Conservation (phyloP, 257 asterid species). For the Solanum pinnatisectum region DNA sequence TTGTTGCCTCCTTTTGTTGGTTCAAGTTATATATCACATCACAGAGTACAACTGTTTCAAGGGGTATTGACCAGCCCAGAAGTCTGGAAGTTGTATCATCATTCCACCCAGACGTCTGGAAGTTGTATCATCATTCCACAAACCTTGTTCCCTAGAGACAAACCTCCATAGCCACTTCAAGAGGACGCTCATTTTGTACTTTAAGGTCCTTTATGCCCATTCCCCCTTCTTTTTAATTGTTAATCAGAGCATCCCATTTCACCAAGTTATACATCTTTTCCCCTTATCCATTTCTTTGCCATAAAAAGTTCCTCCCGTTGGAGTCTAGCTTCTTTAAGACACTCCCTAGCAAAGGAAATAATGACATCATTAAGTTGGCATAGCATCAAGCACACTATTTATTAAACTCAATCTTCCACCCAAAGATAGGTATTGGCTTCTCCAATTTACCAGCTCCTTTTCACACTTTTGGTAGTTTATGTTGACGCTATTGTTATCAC, state of each 20-base stretch:
- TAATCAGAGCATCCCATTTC: not conserved
- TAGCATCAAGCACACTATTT: too few relatives aligned
- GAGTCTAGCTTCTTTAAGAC: not conserved
- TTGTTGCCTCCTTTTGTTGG: too few relatives aligned
- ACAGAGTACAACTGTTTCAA: not conserved
- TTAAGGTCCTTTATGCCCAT: not conserved
- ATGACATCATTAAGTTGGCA: not conserved
- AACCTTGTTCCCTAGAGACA: not conserved
- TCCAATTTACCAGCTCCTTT: too few relatives aligned
- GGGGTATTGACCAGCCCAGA: not conserved
- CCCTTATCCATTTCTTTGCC: not conserved
- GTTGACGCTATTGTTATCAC: not conserved
- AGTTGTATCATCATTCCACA: not conserved
- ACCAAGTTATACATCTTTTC: not conserved
- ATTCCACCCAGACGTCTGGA: not conserved
- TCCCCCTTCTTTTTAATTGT: not conserved
- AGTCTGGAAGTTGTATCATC: too few relatives aligned
- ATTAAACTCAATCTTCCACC: too few relatives aligned
- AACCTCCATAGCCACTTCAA: not conserved
- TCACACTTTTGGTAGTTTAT: not conserved
- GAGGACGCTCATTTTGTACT: not conserved
- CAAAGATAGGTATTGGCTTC: too few relatives aligned
- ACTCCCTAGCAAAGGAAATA: not conserved
- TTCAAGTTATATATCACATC: not conserved
- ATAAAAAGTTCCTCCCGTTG: not conserved